Base-by-base conservation (phyloP, 2,329 filamentous ascomycete genomes). In the Emericellopsis cladophorae region DNA sequence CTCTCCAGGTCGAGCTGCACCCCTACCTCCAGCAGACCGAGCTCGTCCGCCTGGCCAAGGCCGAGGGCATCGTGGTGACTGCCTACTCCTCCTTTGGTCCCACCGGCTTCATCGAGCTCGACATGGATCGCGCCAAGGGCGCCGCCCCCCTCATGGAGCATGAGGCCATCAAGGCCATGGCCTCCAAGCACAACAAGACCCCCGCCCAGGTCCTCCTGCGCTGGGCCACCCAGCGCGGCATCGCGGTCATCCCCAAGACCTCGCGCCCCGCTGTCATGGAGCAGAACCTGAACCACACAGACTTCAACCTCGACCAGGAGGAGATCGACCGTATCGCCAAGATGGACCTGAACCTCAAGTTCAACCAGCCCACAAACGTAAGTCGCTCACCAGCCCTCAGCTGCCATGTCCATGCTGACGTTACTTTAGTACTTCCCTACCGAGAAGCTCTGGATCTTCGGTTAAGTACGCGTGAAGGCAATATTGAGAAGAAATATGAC, bases 1-100 rank as follows among this genome's bases (percentile, higher is more conserved):
- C 82, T 33, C 79, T 92, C 45, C 87, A 93, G 70, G 81, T 93
- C 61, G 86, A 93, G 70, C 84, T 90, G 67, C 87, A 93, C 72
- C 86, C 86, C 22, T 92, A 89, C 72, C 76, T 90, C 44, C 81
- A 84, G 45, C 86, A 93, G 70, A 62, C 68, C 44, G 72, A 78
- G 41, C 74, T 93, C 40, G 59, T 92, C 52, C 66, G 76, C 52
- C 76, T 86, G 40, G 81, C 80, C 52, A 70, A 82, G 66, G 64
- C 67, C 41, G 72, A 87, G 64, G 76, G 77, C 45, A 81, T 93
- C 51, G 69, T 71, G 49, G 72, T 93, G 43, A 92, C 85, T 4
- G 86, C 84, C 39, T 93, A 92, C 71, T 88, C 81, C 18, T 85
- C 81, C 38, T 90, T 92, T 54, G 86, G 86, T 32, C 84, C 85